These are phyloP conservation scores for Mercurialis annua DNA, from an alignment of 345 rosid species.

Conservation along the genomic window DNA sequence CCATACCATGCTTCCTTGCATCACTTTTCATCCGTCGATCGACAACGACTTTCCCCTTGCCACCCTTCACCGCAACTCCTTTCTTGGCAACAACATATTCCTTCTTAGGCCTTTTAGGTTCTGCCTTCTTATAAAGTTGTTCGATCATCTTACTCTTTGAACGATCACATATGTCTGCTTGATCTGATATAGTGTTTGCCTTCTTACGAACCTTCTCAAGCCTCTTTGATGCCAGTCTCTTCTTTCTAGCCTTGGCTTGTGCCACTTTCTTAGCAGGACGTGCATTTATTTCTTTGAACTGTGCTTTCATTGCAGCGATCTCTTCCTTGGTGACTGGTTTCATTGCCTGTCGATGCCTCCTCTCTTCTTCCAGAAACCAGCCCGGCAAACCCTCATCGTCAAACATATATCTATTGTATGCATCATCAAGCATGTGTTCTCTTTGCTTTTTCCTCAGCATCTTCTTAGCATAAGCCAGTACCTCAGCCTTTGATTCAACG, in stretches of 20 bases:
- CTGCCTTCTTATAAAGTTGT: slow-evolving; percentile 76
- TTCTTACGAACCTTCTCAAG: slow-evolving; percentile 87
- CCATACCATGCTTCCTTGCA: slow-evolving; percentile 44
- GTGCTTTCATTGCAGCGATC: slow-evolving; percentile 80
- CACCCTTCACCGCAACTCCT: slow-evolving; percentile 72
- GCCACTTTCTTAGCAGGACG: slow-evolving; percentile 97
- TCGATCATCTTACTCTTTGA: slow-evolving; percentile 86
- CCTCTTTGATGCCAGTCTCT: slow-evolving; percentile 60
- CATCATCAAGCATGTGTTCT: slow-evolving; percentile 78
- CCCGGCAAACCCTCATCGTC: slow-evolving; percentile 67
- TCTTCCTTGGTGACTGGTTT: slow-evolving; percentile 87
- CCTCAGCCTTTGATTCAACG: slow-evolving; percentile 67
- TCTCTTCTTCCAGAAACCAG: slow-evolving; percentile 92
- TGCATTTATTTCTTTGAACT: slow-evolving; percentile 83
- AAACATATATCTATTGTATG: slow-evolving; percentile 76
- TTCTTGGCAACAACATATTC: slow-evolving; percentile 89
- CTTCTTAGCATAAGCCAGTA: slow-evolving; percentile 86
- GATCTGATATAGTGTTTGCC: slow-evolving; percentile 79
- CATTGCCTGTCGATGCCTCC: slow-evolving; percentile 64
- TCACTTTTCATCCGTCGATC: slow-evolving; percentile 91
- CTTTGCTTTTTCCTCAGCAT: slow-evolving; percentile 90
- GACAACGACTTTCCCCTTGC: slow-evolving; percentile 83
- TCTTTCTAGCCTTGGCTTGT: slow-evolving; percentile 90
- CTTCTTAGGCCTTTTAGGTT: slow-evolving; percentile 62
- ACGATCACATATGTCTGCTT: slow-evolving; percentile 64